Conservation (phyloP, 2,329 filamentous ascomycete species). For the Ceratocystis cubensis region DNA sequence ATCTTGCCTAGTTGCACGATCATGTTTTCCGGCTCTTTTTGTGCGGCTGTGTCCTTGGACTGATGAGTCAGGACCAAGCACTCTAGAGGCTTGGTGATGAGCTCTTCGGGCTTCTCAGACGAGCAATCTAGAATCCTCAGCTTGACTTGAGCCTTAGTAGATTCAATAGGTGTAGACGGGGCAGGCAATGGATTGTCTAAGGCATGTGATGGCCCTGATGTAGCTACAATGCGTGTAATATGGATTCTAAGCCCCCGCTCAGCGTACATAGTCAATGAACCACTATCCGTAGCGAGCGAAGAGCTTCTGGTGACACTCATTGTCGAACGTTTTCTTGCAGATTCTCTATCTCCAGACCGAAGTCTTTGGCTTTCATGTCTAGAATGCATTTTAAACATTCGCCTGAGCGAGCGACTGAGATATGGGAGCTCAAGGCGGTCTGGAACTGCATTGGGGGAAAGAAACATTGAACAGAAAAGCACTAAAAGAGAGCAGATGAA, state of each 20-base stretch:
- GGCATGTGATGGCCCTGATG: not conserved
- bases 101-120: conserved; percentile 12
- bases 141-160: conserved; percentile 7
- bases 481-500: not conserved
- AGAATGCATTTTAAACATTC: not conserved
- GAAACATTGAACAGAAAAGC: not conserved
- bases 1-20: conserved; percentile 27
- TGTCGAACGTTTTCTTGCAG: too few species aligned
- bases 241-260: conserved; percentile 2
- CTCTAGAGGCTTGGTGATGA: conserved; percentile 2
- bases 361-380: not conserved
- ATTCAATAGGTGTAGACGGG: not conserved
- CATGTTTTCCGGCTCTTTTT: not conserved
- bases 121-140: not conserved
- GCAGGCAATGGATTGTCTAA: too few species aligned
- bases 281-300: not conserved
- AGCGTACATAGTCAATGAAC: not conserved
- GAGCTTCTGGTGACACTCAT: not conserved
- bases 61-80: not conserved
- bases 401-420: conserved; percentile 9
- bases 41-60: not conserved
- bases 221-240: not conserved
- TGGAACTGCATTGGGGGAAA: not conserved
- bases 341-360: not conserved
- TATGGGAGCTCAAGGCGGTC: conserved; percentile 3